Percentiles rank a stretch among this genome's conserved stretches.
Evolutionary conservation across 805 yeast genomes (phyloP).

Genomic region (Lipomyces starkeyi): DNA sequence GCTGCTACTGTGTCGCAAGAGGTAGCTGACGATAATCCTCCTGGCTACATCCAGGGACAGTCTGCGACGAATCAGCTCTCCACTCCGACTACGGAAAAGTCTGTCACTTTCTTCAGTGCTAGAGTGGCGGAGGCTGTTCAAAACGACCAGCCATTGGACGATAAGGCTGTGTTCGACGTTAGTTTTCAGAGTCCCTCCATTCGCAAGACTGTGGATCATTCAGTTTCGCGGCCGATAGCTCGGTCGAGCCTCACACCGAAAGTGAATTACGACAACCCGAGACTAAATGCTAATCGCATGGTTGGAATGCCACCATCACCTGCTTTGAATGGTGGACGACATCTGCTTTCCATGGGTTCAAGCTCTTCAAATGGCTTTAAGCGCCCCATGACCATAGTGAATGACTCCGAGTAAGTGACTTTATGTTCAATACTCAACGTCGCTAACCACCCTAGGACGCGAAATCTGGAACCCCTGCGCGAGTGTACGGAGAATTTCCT

Average conservation of each 20-base stretch:
- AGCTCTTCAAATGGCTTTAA: slow-evolving; percentile 4
- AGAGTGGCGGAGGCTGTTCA: slow-evolving; percentile 43
- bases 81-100: slow-evolving; percentile 4
- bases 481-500: background rate
- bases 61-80: background rate
- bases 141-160: slow-evolving; percentile 37
- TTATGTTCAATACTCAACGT: background rate
- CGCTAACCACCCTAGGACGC: background rate
- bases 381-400: background rate
- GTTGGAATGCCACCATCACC: slow-evolving; percentile 25
- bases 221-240: slow-evolving; percentile 40
- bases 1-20: background rate
- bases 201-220: slow-evolving; percentile 42
- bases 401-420: slow-evolving; percentile 1
- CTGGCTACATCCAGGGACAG: background rate
- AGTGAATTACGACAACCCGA: slow-evolving; percentile 20
- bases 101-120: slow-evolving; percentile 40
- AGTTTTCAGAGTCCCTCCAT: slow-evolving; percentile 40
- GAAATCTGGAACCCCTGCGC: background rate
- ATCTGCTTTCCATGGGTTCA: background rate
- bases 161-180: slow-evolving; percentile 39
- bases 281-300: slow-evolving; percentile 4
- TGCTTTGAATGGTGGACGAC: background rate
- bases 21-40: background rate
- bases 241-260: slow-evolving; percentile 7